Evolutionary conservation across 1,284 basidiomycete species (phyloP).

Genomic region (Heterobasidion parviporum): DNA sequence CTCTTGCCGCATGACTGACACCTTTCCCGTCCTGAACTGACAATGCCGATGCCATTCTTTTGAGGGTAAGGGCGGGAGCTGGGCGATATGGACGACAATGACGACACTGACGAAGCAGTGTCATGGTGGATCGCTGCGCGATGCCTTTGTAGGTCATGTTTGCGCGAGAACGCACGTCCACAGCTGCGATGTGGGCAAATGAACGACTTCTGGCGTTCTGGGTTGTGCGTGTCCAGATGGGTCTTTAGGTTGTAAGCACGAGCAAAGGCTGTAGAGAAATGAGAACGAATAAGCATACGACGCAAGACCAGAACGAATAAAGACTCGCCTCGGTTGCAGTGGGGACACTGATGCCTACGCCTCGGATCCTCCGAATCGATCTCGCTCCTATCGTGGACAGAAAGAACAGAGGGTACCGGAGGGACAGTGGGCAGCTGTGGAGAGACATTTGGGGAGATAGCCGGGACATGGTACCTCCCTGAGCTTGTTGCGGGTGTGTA

Average conservation of each 20-base stretch:
- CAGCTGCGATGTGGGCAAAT: slow-evolving; percentile 75
- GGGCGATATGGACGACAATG: slow-evolving; percentile 13
- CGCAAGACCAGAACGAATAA: slow-evolving; percentile 1
- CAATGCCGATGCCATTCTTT: slow-evolving; percentile 46
- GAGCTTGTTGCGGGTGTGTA: slow-evolving; percentile 25
- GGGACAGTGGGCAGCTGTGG: slow-evolving; percentile 34
- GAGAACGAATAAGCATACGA: slow-evolving; percentile 8
- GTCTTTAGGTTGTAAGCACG: slow-evolving; percentile 90
- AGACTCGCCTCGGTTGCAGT: slow-evolving; percentile 59
- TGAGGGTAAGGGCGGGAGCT: slow-evolving; percentile 12
- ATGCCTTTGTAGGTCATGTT: slow-evolving; percentile 84
- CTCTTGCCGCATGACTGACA: slow-evolving; percentile 71
- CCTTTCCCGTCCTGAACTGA: slow-evolving; percentile 53
- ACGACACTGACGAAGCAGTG: slow-evolving; percentile 30
- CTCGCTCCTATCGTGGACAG: slow-evolving; percentile 26
- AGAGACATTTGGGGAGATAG: slow-evolving; percentile 29
- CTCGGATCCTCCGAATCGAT: slow-evolving; percentile 47
- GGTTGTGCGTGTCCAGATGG: slow-evolving; percentile 85
- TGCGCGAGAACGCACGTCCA: slow-evolving; percentile 81
- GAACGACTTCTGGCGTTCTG: slow-evolving; percentile 78
- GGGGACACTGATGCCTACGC: slow-evolving; percentile 64
- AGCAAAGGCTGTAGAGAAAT: slow-evolving; percentile 56
- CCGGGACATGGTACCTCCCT: slow-evolving; percentile 35
- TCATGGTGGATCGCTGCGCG: slow-evolving; percentile 80
- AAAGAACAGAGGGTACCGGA: slow-evolving; percentile 28